These are phyloP conservation scores for Cucumis melo DNA, from an alignment of 306 rosid species.

Conservation along the genomic window DNA sequence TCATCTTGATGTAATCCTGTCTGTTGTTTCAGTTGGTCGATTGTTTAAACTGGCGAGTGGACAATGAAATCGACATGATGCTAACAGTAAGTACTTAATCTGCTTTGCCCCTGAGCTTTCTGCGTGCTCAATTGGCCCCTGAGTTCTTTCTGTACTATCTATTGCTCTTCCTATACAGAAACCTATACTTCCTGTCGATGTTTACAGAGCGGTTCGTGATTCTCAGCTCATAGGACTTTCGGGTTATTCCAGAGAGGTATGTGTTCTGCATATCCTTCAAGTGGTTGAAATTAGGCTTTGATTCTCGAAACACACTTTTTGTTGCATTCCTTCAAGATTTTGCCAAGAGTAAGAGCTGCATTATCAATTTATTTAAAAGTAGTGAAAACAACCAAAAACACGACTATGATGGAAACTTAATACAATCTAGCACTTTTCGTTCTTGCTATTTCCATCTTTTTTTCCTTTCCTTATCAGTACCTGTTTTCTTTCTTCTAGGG, in stretches of 20 bases:
- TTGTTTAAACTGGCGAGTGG: constrained; percentile 74
- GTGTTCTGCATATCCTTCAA: background rate
- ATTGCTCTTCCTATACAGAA: constrained; percentile 42
- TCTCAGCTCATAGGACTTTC: constrained; percentile 90
- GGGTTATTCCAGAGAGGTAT: constrained; percentile 91
- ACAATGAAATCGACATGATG: constrained; percentile 79
- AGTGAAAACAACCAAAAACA: background rate
- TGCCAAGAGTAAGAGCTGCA: background rate
- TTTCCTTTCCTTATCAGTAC: background rate
- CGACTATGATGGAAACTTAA: background rate
- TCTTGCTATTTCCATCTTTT: constrained; percentile 10
- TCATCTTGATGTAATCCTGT: background rate
- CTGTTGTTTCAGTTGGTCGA: constrained; percentile 52
- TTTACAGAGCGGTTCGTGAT: constrained; percentile 73
- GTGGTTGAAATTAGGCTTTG: background rate
- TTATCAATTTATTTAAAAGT: background rate
- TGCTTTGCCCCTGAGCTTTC: background rate
- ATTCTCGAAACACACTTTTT: background rate
- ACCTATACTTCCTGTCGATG: constrained; percentile 64
- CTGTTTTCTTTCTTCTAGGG: constrained; percentile 42
- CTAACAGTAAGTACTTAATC: constrained; percentile 42
- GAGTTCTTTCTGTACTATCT: constrained; percentile 10
- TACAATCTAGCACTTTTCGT: background rate
- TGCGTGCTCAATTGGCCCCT: background rate
- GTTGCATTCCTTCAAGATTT: background rate